A percentile compares a stretch with the other conserved stretches of the same genome.
These are phyloP conservation scores for Starmerella gropengiesseri DNA, from an alignment of 805 yeast species.

Conservation along the genomic window DNA sequence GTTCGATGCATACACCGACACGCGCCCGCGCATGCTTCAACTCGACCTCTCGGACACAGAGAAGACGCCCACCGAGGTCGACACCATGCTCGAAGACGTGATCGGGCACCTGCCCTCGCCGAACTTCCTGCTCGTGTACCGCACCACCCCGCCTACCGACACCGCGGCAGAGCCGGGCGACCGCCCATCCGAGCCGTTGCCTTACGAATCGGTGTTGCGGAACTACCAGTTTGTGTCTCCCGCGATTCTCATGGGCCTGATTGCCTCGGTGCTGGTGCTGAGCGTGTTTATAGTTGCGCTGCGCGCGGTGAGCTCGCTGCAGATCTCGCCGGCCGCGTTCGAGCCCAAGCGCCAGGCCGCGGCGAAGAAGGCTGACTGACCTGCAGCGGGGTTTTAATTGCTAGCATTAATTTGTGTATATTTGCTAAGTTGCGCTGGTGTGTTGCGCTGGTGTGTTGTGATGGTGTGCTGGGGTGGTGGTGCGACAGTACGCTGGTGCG, in stretches of 20 bases:
- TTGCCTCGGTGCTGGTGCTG: slow-evolving; percentile 54
- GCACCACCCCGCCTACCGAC: slow-evolving; percentile 25
- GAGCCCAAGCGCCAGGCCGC: slow-evolving; percentile 15
- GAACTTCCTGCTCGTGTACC: slow-evolving; percentile 30
- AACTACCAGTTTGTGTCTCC: slow-evolving; percentile 64
- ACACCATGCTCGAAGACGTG: slow-evolving; percentile 26
- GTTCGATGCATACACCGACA: slow-evolving; percentile 49
- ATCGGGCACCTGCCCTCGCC: slow-evolving; percentile 28
- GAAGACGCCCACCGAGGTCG: slow-evolving; percentile 13
- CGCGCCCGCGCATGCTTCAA: slow-evolving; percentile 49
- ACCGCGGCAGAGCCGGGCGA: neutral
- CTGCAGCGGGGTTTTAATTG: too few species aligned
- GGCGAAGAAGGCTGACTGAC: neutral
- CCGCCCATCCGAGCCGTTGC: slow-evolving; percentile 3
- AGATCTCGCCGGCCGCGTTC: slow-evolving; percentile 20
- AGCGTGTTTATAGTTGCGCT: slow-evolving; percentile 24
- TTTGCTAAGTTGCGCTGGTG: too few species aligned
- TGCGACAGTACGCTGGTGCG: too few species aligned
- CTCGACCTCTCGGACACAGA: slow-evolving; percentile 40
- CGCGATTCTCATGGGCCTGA: slow-evolving; percentile 65
- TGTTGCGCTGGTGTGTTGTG: too few species aligned
- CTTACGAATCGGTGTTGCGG: slow-evolving; percentile 39
- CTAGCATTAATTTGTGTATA: too few species aligned
- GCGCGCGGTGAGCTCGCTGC: slow-evolving; percentile 14
- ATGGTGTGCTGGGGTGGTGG: too few species aligned